Percentiles rank a stretch among this genome's conserved stretches.
Conservation (phyloP, 2,329 filamentous ascomycete genomes). For the Celoporthe dispersa region DNA sequence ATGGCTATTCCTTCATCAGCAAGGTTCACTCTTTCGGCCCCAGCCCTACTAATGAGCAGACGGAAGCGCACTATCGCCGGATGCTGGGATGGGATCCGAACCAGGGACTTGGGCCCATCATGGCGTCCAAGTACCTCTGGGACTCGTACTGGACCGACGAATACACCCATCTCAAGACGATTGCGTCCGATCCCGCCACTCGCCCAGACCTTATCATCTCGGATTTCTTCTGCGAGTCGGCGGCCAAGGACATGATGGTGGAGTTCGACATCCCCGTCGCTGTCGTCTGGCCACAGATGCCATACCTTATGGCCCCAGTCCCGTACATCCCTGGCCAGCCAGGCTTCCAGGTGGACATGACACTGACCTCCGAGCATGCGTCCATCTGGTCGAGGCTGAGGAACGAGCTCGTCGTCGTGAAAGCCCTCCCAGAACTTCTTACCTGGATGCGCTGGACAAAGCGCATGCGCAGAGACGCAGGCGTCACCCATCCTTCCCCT, state of each 20-base stretch:
- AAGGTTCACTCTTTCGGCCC: slow-evolving; percentile 15
- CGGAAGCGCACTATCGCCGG: slow-evolving; percentile 9
- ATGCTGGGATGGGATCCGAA: slow-evolving; percentile 13
- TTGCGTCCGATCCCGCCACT: slow-evolving; percentile 21
- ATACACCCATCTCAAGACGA: slow-evolving; percentile 18
- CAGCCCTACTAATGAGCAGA: not conserved
- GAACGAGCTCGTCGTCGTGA: slow-evolving; percentile 41
- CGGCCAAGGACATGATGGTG: slow-evolving; percentile 44
- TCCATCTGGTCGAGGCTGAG: slow-evolving; percentile 43
- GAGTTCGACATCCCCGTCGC: slow-evolving; percentile 45
- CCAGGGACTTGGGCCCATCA: not conserved
- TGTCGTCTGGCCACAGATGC: slow-evolving; percentile 48
- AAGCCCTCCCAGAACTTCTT: slow-evolving; percentile 38
- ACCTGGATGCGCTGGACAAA: slow-evolving; percentile 38
- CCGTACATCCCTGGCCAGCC: slow-evolving; percentile 48
- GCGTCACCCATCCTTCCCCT: slow-evolving; percentile 39
- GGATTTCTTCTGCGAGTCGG: slow-evolving; percentile 49
- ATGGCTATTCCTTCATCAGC: not conserved
- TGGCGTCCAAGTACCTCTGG: slow-evolving; percentile 2
- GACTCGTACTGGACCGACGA: slow-evolving; percentile 29
- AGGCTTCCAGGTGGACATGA: slow-evolving; percentile 45
- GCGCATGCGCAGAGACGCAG: slow-evolving; percentile 41
- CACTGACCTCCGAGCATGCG: slow-evolving; percentile 44
- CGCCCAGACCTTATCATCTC: slow-evolving; percentile 47
- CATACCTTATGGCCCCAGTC: slow-evolving; percentile 41